Base-by-base conservation (phyloP, 176 grass and related monocot genomes). In the Avena sativa region DNA sequence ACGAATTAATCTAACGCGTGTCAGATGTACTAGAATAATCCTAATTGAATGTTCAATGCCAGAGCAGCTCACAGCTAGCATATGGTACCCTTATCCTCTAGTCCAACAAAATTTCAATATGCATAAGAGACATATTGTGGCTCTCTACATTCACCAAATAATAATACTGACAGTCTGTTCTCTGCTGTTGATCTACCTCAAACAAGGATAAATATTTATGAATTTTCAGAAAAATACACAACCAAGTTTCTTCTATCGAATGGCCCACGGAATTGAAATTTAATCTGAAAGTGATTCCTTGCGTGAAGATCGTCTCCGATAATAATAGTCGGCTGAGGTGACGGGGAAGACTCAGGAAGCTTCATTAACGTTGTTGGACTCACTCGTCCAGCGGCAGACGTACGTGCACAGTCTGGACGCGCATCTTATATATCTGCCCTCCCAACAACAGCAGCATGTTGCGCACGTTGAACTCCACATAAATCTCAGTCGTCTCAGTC, bases 401-500 rank as follows among this genome's bases (percentile, higher is more conserved):
- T 50, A 75, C 72, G 14, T 43, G 64, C 14, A 28, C 76, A 87
- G 76, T 80, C 76, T 81, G 89, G 75, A 91, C 43, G 68, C 49
- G 49, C 74, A 43, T 72, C 80, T 61, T 81, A 69, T 51, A 51
- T 14, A 68, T 52, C 47, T 69, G 85, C 69, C 60, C 13, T 49
- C 60, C 50, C 76, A 79, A 87, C 76, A 92, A 83, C 55, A 74
- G 50, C 85, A 90, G 81, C 87, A 98, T 83, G 88, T 89, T 85
- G 81, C 87, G 79, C 93, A 93, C 89, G 89, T 98, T 92, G 91
- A 92, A 90, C 71, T 81, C 87, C 44, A 88, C 82, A 85, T 78
- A 88, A 88, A 91, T 88, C 77, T 26, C 70, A 85, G 81, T 88
- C 81, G 14, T 70, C 75, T 74, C 12, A 3, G 12, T 19, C 21